These are phyloP conservation scores for Mycena polygramma DNA, from an alignment of 768 basidiomycete species.

Conservation along the genomic window DNA sequence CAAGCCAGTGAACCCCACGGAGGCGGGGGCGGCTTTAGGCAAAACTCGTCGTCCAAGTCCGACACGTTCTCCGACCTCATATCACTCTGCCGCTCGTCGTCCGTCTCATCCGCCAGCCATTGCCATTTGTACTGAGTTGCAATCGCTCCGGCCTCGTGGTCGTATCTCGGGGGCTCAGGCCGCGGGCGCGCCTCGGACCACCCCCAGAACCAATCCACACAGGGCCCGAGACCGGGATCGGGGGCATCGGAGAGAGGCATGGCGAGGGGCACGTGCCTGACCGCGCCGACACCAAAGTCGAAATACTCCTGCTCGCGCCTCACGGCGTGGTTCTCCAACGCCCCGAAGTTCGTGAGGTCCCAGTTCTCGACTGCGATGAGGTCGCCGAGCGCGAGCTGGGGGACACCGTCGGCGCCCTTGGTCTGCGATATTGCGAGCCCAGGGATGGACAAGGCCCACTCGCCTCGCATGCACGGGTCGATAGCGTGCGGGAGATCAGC, in stretches of 20 bases:
- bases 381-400: neutral
- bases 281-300: neutral
- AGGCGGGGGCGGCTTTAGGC: neutral
- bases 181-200: no score
- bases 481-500: neutral
- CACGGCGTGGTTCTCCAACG: neutral
- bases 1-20: no score
- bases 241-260: neutral
- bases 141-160: neutral
- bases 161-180: neutral
- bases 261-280: neutral
- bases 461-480: neutral
- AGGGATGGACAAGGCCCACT: neutral
- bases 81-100: neutral
- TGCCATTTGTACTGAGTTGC: neutral
- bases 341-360: neutral
- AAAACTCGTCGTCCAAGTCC: constrained; percentile 1
- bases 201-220: no score
- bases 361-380: neutral
- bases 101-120: neutral
- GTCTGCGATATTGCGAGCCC: neutral
- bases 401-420: neutral
- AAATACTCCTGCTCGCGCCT: constrained; percentile 9
- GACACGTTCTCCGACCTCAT: neutral
- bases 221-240: no score